Percentiles rank a stretch among this genome's conserved stretches.
These are phyloP conservation scores for Penicillium riverlandense DNA, from an alignment of 495 filamentous ascomycete species.

Conservation along the genomic window DNA sequence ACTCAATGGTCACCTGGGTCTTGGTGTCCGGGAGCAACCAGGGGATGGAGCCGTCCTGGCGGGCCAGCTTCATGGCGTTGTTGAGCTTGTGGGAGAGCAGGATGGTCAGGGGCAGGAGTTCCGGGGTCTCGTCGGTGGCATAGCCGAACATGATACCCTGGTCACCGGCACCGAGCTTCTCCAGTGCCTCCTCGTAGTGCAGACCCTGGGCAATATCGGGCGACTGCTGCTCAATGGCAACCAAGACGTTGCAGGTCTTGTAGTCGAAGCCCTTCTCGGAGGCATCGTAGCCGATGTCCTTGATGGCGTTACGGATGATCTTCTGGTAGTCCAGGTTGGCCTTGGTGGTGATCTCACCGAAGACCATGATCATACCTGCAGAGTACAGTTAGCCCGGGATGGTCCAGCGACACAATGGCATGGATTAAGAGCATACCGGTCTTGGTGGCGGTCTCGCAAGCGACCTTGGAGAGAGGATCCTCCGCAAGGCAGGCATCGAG, in stretches of 20 bases:
- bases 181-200: slow-evolving; percentile 90
- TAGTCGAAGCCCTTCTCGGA: slow-evolving; percentile 99
- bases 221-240: slow-evolving; percentile 99
- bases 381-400: slow-evolving; percentile 10
- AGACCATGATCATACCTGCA: slow-evolving; percentile 93
- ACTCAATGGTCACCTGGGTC: slow-evolving; percentile 98
- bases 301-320: slow-evolving; percentile 89
- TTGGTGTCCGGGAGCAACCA: slow-evolving; percentile 99
- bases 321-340: slow-evolving; percentile 94
- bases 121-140: slow-evolving; percentile 97
- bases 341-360: slow-evolving; percentile 98
- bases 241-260: slow-evolving; percentile 98
- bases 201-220: slow-evolving; percentile 98
- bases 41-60: slow-evolving; percentile 76
- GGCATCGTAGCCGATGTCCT: slow-evolving; percentile 97
- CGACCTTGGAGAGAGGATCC: slow-evolving; percentile 96
- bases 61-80: slow-evolving; percentile 79
- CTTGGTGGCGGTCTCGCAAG: slow-evolving; percentile 99
- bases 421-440: slow-evolving; percentile 51
- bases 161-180: slow-evolving; percentile 97
- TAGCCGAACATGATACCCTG: slow-evolving; percentile 99
- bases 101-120: slow-evolving; percentile 89
- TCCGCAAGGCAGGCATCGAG: slow-evolving; percentile 94
- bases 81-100: slow-evolving; percentile 95
- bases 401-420: no score